These are phyloP conservation scores for Pestalotiopsis sp. DNA, from an alignment of 2,329 filamentous ascomycete genomes.

Conservation along the genomic window DNA sequence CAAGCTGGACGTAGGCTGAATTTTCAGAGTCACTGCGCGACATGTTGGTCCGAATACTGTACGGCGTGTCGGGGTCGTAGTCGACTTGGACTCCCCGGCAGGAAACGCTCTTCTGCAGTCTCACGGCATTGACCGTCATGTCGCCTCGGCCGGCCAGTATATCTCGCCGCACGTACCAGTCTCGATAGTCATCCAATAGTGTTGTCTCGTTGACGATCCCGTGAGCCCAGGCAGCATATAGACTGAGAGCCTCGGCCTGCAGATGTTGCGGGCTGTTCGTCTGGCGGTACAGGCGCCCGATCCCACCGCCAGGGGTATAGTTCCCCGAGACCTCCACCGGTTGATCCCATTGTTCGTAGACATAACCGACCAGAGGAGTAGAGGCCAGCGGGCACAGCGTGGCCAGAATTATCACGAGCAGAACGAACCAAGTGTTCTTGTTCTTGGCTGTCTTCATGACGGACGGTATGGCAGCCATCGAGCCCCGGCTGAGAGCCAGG, in stretches of 20 bases:
- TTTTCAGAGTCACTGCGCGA: neutral
- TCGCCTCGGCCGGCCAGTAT: neutral
- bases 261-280: neutral
- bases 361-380: neutral
- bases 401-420: neutral
- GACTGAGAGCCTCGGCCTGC: neutral
- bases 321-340: neutral
- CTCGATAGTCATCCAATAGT: neutral
- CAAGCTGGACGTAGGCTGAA: neutral
- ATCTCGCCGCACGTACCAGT: neutral
- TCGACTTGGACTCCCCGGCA: neutral
- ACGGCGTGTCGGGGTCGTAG: neutral
- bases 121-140: neutral
- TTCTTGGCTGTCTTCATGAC: neutral
- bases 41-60: neutral
- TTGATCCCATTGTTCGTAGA: neutral
- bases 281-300: neutral
- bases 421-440: neutral
- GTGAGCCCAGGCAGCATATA: neutral
- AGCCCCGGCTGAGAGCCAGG: neutral
- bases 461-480: neutral
- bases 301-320: neutral
- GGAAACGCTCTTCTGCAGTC: neutral
- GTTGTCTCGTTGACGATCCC: neutral
- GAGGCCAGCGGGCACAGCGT: neutral